Conservation (phyloP, 1,284 basidiomycete genomes). For the Naganishia sp. region DNA sequence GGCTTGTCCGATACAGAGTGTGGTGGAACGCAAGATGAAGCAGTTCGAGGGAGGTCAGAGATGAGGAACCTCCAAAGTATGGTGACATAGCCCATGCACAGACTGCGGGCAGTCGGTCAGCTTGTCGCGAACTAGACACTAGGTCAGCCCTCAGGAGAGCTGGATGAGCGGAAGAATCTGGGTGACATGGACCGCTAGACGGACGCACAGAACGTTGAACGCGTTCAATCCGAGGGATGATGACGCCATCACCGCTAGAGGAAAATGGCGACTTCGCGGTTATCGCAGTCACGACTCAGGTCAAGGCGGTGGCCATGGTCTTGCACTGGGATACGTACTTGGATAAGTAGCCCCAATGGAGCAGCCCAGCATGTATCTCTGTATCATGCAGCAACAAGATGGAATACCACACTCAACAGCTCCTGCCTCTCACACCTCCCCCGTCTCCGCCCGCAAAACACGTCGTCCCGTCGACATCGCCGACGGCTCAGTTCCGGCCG, state of each 20-base stretch:
- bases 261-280: constrained; percentile 15
- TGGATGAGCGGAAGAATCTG: not conserved
- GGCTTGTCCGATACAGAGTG: constrained; percentile 32
- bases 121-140: not conserved
- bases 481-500: not conserved
- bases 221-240: not conserved
- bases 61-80: no score
- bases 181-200: no score
- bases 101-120: not conserved
- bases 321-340: no score
- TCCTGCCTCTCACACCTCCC: constrained; percentile 13
- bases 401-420: constrained; percentile 7
- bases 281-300: not conserved
- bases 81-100: no score
- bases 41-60: constrained; percentile 9
- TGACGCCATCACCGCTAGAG: constrained; percentile 1
- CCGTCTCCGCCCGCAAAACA: constrained; percentile 17
- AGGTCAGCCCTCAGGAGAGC: no score
- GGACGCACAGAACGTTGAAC: no score
- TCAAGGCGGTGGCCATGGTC: no score
- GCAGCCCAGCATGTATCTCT: no score
- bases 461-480: not conserved
- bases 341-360: no score
- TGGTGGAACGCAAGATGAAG: constrained; percentile 32
- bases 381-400: not conserved